Evolutionary conservation across 169 alveolate genomes (phyloP), one percentile per base, ranked within the genome.

Genomic region (Eimeria maxima): DNA sequence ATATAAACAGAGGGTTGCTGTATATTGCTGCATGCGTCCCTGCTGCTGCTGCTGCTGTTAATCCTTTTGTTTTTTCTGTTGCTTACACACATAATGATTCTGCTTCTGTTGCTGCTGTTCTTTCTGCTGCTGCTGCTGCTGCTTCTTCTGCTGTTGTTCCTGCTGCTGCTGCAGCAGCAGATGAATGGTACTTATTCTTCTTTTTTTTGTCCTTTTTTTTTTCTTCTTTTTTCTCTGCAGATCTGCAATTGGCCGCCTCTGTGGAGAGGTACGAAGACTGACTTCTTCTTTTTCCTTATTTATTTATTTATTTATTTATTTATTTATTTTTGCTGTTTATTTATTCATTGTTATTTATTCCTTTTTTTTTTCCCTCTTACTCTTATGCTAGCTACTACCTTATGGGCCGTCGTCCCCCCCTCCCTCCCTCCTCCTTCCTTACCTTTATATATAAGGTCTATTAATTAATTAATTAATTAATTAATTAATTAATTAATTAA

Each of bases 241-340:
- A 78, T 0, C 33, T 78, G 69, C 69, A 78, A 45, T 44, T n/a
- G 89, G 89, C 89, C 14, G 67, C 89, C 27, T 78, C 55, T 14
- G 89, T 44, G 89, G 89, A 42, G 89, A 33, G 38, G 65, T 78
- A 78, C 33, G 89, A 78, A 33, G 89, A 78, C n/a, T 78, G 67
- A 78, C 20, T 27, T 11, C 22, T 22, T 74, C 84, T 42, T 74
- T 74, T 67, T 24, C 6, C 13, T 53, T 53, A n/a, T n/a, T n/a
- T n/a, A n/a, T n/a, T n/a, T n/a, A n/a, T 53, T 13, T 53, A 29
- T 29, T 50, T 42, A 10, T 22, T 27, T 8, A 27, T 27, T 67
- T 22, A 10, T 27, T 67, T 67, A 5, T 27, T 6, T 10, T 27
- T n/a, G 78, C 20, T 67, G 6, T 6, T 67, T 67, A 67, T n/a